Evolutionary conservation across 306 rosid species (phyloP), one percentile per base, ranked within the genome.

Genomic region (Cucurbita ficifolia): DNA sequence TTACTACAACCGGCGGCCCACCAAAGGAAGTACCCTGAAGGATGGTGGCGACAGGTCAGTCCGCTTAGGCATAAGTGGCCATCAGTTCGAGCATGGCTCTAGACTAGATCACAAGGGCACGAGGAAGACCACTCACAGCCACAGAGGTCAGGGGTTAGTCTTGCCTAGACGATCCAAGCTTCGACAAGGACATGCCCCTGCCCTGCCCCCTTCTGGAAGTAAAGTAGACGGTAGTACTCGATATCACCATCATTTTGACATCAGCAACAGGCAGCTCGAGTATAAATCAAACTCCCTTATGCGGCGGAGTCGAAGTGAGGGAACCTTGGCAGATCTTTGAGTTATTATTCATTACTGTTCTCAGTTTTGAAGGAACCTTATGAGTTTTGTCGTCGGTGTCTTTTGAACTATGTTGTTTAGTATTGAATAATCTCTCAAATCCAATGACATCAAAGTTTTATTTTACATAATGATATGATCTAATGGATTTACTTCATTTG

Each of bases 281-380:
- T 42, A 73, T 13, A 59, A 35, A 24, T 70, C 80, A n/a, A 83
- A 70, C 38, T 61, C 50, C 53, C 72, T 83, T 4, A 90, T 94
- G 74, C 92, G 88, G 75, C 82, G 89, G 84, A 94, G 90, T 75
- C 88, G 82, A 75, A 90, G 98, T 40, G 96, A 86, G 82, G 96
- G 92, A 50, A 84, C 83, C 54, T 75, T 94, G 76, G 90, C 79
- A 73, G 84, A 80, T 76, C 19, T 84, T 42, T 93, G 91, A 90
- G 83, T 35, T 76, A 52, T n/a, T 16, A 9, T 4, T 2, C 7
- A 12, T 17, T 5, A 46, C 39, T 9, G 33, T 8, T 38, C 40
- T 57, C 29, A n/a, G n/a, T n/a, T n/a, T n/a, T n/a, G n/a, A n/a
- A n/a, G n/a, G n/a, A n/a, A n/a, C n/a, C n/a, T n/a, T n/a, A n/a